A percentile compares a stretch with the other conserved stretches of the same genome.
phyloP scores from a whole-genome alignment of 2,329 filamentous ascomycete species.

The Sporothrix variecibatus region DNA sequence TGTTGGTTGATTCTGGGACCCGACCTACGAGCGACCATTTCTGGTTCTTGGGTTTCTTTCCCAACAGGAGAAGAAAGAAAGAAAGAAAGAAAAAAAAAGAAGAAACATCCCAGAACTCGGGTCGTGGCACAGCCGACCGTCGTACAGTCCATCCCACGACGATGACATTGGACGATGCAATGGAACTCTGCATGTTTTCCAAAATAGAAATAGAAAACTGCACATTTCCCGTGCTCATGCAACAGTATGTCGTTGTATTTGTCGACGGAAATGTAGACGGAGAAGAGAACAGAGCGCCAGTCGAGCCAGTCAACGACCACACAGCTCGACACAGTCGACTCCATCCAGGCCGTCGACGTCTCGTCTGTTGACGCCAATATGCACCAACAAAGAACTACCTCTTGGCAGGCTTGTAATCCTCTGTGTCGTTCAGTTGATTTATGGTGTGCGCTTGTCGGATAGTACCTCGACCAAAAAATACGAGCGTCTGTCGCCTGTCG shows the following conservation, averaged over 20 bases:
- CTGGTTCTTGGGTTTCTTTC: background rate
- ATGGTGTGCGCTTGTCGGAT: background rate
- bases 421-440: background rate
- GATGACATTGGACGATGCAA: background rate
- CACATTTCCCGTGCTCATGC: background rate
- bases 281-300: background rate
- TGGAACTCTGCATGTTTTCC: background rate
- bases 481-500: background rate
- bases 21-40: background rate
- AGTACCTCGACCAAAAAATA: background rate
- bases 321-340: background rate
- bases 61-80: background rate
- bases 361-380: background rate
- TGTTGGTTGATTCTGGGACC: background rate
- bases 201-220: background rate
- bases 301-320: background rate
- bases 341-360: background rate
- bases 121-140: background rate
- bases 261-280: background rate
- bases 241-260: background rate
- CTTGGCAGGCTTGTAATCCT: background rate
- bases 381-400: background rate
- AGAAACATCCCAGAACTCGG: background rate
- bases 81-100: background rate
- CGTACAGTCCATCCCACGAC: background rate